Conservation (phyloP, 441 rosid genomes). For the Theobroma grandiflorum region DNA sequence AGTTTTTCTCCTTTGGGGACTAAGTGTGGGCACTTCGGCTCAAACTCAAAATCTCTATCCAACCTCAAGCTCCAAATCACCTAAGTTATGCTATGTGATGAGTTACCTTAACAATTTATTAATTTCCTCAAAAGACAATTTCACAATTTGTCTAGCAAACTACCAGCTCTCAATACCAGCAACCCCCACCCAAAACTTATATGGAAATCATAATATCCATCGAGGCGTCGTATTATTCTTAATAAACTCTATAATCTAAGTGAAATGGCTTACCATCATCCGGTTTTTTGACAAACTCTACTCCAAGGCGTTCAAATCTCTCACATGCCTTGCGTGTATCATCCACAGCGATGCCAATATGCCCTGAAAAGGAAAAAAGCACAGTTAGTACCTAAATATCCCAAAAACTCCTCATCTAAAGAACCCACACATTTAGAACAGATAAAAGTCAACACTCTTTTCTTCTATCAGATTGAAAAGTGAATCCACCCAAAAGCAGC, state of each 20-base stretch:
- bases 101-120: conserved; percentile 1
- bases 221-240: background rate
- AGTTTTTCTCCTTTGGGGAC: background rate
- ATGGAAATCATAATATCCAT: background rate
- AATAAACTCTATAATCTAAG: conserved; percentile 5
- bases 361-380: conserved; percentile 55
- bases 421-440: background rate
- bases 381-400: background rate
- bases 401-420: background rate
- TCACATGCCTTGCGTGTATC: conserved; percentile 90
- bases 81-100: background rate
- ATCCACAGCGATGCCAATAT: conserved; percentile 88
- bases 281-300: conserved; percentile 88
- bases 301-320: conserved; percentile 84
- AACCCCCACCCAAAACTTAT: background rate
- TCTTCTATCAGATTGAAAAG: background rate
- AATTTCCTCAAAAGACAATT: background rate
- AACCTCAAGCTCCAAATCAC: background rate
- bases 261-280: conserved; percentile 59
- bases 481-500: background rate
- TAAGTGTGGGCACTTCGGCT: background rate
- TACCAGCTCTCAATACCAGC: background rate
- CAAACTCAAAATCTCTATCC: background rate
- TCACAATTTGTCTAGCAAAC: conserved; percentile 12
- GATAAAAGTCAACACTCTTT: background rate